These are phyloP conservation scores for Ceratopteris richardii DNA, from an alignment of 75 land plant genomes.

Conservation along the genomic window DNA sequence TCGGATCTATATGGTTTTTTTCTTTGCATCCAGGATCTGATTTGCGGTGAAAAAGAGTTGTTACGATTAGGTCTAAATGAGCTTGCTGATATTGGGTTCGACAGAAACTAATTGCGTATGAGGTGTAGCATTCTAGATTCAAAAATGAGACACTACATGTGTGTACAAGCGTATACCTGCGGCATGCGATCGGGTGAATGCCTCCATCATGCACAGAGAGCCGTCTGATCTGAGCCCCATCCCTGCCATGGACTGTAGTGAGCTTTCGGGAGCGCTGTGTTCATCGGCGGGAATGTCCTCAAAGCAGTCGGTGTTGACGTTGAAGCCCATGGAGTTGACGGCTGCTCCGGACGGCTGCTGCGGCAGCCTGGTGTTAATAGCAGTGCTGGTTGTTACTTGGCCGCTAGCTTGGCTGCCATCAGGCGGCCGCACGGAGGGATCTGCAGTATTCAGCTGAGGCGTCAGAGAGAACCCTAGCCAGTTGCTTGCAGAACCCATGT, in stretches of 20 bases:
- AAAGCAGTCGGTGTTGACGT: background rate
- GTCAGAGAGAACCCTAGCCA: constrained; percentile 2
- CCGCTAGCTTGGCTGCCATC: background rate
- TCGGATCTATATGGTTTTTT: too few species aligned
- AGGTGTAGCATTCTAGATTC: too few species aligned
- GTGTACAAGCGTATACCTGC: background rate
- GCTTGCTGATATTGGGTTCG: too few species aligned
- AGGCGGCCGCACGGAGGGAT: background rate
- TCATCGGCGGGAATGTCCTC: background rate
- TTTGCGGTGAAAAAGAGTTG: too few species aligned
- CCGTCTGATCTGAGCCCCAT: background rate
- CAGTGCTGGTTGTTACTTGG: background rate
- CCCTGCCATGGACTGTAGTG: background rate
- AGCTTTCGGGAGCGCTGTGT: background rate
- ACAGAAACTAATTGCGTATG: too few species aligned
- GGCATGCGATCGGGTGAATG: background rate
- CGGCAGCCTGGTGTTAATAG: background rate
- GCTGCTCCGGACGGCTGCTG: background rate
- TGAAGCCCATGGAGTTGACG: background rate
- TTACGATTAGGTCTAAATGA: too few species aligned
- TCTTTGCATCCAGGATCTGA: too few species aligned
- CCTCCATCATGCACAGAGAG: background rate
- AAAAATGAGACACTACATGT: background rate
- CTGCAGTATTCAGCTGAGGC: background rate
- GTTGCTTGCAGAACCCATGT: background rate